Evolutionary conservation across 2,329 filamentous ascomycete genomes (phyloP).

Genomic region (Aspergillus fructus): DNA sequence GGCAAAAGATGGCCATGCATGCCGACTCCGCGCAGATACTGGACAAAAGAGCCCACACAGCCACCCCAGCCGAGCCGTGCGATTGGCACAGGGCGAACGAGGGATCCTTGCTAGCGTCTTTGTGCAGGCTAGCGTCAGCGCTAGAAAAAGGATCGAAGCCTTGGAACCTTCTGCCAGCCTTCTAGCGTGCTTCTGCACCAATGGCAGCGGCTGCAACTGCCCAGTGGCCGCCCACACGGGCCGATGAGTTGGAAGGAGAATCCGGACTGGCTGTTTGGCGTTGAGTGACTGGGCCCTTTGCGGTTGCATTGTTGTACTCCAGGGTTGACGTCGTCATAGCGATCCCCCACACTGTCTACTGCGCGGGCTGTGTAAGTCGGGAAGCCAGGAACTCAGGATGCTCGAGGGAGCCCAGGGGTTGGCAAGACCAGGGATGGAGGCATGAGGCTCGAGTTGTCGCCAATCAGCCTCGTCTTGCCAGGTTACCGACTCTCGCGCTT

Average conservation of each 20-base stretch:
- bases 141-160: constrained; percentile 24
- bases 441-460: constrained; percentile 7
- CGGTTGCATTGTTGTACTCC: not conserved
- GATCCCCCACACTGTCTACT: constrained; percentile 12
- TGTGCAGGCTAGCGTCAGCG: constrained; percentile 14
- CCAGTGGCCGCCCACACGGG: constrained; percentile 8
- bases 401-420: too few species aligned
- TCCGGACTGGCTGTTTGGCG: not conserved
- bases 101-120: constrained; percentile 17
- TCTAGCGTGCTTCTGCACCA: constrained; percentile 18
- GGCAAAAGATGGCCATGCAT: constrained; percentile 14
- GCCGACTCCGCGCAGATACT: constrained; percentile 8
- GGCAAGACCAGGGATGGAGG: not conserved
- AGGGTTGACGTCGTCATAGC: constrained; percentile 7
- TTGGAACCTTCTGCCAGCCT: constrained; percentile 20
- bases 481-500: not conserved
- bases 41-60: constrained; percentile 16
- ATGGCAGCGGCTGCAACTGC: not conserved
- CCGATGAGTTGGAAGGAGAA: constrained; percentile 11
- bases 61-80: constrained; percentile 11
- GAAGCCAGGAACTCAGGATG: not conserved
- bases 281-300: not conserved
- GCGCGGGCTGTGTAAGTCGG: not conserved
- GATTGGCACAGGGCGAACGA: constrained; percentile 17
- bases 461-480: not conserved